phyloP scores from a whole-genome alignment of 108 stramenopile genomes.

The Pseudonitzschia pungens region DNA sequence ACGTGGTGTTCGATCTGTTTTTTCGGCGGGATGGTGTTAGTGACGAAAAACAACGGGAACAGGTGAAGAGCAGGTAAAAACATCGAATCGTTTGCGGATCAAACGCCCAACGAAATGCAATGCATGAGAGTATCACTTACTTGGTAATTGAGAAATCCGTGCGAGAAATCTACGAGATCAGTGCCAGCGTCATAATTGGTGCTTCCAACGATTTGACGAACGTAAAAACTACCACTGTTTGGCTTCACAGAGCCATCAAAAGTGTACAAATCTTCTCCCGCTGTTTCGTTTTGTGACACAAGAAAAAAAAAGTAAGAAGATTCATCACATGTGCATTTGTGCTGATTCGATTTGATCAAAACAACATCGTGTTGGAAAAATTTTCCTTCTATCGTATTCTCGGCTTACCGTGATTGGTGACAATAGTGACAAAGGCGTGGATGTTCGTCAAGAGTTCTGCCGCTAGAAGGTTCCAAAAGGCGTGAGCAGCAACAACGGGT shows the following conservation, averaged over 20 bases:
- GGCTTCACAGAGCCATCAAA: slow-evolving; percentile 86
- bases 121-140: neutral
- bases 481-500: slow-evolving; percentile 54
- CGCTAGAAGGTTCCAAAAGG: slow-evolving; percentile 75
- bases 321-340: no score
- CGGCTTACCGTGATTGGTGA: slow-evolving; percentile 51
- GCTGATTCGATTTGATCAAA: neutral
- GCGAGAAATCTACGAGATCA: slow-evolving; percentile 80
- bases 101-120: neutral
- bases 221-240: slow-evolving; percentile 80
- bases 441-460: slow-evolving; percentile 85
- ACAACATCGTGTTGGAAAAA: neutral
- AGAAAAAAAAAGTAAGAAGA: neutral
- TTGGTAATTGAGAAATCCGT: slow-evolving; percentile 91
- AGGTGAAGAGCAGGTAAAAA: neutral
- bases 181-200: slow-evolving; percentile 78
- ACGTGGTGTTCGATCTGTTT: slow-evolving; percentile 84
- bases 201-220: slow-evolving; percentile 85
- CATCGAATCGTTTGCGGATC: neutral
- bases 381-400: neutral
- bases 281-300: neutral
- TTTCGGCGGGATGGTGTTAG: no score
- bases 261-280: slow-evolving; percentile 84
- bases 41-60: neutral
- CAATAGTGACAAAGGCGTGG: slow-evolving; percentile 84